Base-by-base conservation (phyloP, 2,329 filamentous ascomycete genomes). In the Calonectria ilicicola region DNA sequence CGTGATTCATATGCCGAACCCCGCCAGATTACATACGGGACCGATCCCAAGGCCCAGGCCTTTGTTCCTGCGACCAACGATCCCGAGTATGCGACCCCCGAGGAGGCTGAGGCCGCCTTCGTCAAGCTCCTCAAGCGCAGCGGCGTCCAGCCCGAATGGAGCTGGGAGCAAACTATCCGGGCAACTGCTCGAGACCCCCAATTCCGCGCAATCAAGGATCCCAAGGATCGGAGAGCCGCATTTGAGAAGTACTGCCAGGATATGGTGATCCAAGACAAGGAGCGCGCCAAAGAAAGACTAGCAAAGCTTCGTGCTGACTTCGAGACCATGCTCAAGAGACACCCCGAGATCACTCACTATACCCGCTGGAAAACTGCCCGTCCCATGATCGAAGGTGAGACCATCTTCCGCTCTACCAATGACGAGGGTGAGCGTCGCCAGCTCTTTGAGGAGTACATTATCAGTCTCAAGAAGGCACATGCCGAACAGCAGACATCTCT, bases 191-290 rank as follows among this genome's bases (percentile, higher is more conserved):
- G 94, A 80, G 97, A 99, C 77, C 92, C 95, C 56, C 95, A 98
- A 80, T 98, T 97, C 83, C 94, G 96, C 74, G 94, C 97, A 23
- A 92, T 99, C 77, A 97, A 96, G 80, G 95, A 98, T 80, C 95
- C 97, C 6, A 95, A 93, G 84, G 96, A 98, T 81, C 92, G 97
- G 77, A 97, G 95, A 84, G 89, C 92, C 76, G 95, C 95, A 21
- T 99, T 98, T 84, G 95, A 98, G 86, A 98, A 98, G 86, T 99
- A 97, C 87, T 95, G 95, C 82, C 90, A 95, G 79, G 95, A 98
- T 83, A 91, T 98, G 84, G 92, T 97, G 78, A 89, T 94, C 77
- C 95, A 98, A 86, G 97, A 99, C 86, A 97, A 97, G 87, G 95
- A 97, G 84, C 94, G 94, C 78, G 96, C 96, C 81, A 96, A 98